phyloP scores from a whole-genome alignment of 2,329 filamentous ascomycete genomes.

The Fusarium albosuccineum region DNA sequence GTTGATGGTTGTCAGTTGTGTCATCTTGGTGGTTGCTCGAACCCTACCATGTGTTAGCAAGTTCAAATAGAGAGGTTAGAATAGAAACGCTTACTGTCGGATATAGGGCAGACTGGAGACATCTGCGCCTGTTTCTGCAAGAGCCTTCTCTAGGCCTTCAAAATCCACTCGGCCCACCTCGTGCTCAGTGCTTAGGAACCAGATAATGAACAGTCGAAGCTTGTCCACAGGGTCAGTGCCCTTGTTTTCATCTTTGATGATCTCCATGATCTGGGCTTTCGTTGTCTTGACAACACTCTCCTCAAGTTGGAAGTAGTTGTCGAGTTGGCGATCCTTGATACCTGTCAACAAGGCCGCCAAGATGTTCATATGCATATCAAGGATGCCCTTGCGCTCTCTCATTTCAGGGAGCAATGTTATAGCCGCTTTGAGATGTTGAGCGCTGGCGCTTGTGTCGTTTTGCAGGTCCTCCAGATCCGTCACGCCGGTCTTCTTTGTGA shows the following conservation, averaged over 20 bases:
- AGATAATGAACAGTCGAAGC: slow-evolving; percentile 94
- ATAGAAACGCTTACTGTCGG: slow-evolving; percentile 73
- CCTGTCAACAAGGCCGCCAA: slow-evolving; percentile 80
- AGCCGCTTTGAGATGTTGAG: slow-evolving; percentile 94
- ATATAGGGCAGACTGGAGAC: slow-evolving; percentile 86
- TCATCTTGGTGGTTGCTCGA: slow-evolving; percentile 96
- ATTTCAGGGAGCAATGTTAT: slow-evolving; percentile 94
- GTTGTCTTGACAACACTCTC: slow-evolving; percentile 93
- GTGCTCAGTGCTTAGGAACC: slow-evolving; percentile 94
- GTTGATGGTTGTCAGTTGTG: slow-evolving; percentile 93
- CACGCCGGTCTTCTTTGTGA: slow-evolving; percentile 95
- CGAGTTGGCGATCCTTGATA: slow-evolving; percentile 94
- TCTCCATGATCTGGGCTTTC: slow-evolving; percentile 87
- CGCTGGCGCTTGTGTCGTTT: slow-evolving; percentile 88
- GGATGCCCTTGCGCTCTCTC: slow-evolving; percentile 88
- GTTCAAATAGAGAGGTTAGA: neutral
- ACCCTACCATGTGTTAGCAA: slow-evolving; percentile 67
- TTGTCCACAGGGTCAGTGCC: slow-evolving; percentile 90
- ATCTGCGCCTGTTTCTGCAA: slow-evolving; percentile 81
- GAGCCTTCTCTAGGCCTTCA: slow-evolving; percentile 85
- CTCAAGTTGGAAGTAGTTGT: slow-evolving; percentile 96
- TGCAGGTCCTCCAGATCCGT: slow-evolving; percentile 93
- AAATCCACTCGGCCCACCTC: slow-evolving; percentile 87
- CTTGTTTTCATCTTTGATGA: slow-evolving; percentile 84
- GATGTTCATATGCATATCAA: slow-evolving; percentile 99